phyloP scores from a whole-genome alignment of 768 basidiomycete species.

The Leccinellum luteum region DNA sequence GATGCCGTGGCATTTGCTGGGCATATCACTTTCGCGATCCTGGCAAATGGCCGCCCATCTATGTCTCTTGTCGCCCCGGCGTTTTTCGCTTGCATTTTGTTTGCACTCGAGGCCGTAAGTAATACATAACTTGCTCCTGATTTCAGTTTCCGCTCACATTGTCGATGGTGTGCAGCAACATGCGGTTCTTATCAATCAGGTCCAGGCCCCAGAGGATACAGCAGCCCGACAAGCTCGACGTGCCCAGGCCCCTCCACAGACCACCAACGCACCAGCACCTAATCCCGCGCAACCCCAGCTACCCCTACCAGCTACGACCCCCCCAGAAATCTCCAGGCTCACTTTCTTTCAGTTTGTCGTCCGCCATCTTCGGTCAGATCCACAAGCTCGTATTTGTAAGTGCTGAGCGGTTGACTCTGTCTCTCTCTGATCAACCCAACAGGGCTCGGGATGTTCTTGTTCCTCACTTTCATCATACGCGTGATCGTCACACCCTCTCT shows the following conservation, averaged over 20 bases:
- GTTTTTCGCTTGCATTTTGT: slow-evolving; percentile 75
- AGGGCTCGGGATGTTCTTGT: slow-evolving; percentile 71
- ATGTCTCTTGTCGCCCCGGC: slow-evolving; percentile 81
- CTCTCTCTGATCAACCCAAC: slow-evolving; percentile 2
- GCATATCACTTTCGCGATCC: slow-evolving; percentile 84
- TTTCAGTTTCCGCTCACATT: not conserved
- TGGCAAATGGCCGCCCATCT: slow-evolving; percentile 79
- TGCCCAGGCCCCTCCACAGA: slow-evolving; percentile 5
- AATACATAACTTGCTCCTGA: not conserved
- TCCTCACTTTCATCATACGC: slow-evolving; percentile 70
- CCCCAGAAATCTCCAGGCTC: slow-evolving; percentile 12
- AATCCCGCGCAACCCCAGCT: slow-evolving; percentile 11
- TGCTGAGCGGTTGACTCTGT: not conserved
- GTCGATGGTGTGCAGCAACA: slow-evolving; percentile 61
- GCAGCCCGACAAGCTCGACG: slow-evolving; percentile 29
- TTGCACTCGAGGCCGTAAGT: slow-evolving; percentile 81
- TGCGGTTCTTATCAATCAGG: slow-evolving; percentile 72
- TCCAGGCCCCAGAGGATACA: slow-evolving; percentile 75
- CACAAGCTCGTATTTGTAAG: slow-evolving; percentile 72
- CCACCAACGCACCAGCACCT: slow-evolving; percentile 1
- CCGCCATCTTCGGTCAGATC: slow-evolving; percentile 62
- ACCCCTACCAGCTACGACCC: slow-evolving; percentile 21
- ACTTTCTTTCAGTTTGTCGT: slow-evolving; percentile 50
- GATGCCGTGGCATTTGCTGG: slow-evolving; percentile 86
- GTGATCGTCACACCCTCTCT: slow-evolving; percentile 67